phyloP scores from a whole-genome alignment of 139 green algal species.

The Pleodorina starrii region DNA sequence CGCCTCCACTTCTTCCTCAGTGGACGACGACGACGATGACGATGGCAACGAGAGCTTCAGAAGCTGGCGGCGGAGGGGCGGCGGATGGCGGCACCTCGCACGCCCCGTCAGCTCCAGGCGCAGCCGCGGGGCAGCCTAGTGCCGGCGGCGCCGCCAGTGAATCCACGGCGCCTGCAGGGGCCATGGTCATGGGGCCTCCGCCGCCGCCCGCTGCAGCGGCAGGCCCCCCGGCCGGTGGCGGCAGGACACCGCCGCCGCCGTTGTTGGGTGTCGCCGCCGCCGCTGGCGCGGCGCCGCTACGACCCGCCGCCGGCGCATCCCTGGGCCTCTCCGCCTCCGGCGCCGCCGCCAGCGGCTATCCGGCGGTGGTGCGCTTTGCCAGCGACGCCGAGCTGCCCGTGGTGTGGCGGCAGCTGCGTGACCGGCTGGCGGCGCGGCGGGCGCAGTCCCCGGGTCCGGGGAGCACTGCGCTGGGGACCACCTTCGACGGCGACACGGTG shows the following conservation, averaged over 20 bases:
- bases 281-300: too few relatives aligned
- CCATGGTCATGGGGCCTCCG: background rate
- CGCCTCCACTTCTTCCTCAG: too few relatives aligned
- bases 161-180: too few relatives aligned
- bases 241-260: background rate
- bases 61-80: too few relatives aligned
- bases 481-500: slow-evolving; percentile 26
- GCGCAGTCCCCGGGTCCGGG: slow-evolving; percentile 16
- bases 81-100: too few relatives aligned
- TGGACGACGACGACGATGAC: background rate
- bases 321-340: background rate
- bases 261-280: too few relatives aligned
- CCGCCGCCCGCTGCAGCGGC: background rate
- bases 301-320: background rate
- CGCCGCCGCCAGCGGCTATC: background rate
- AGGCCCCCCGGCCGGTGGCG: background rate
- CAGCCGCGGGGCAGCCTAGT: too few relatives aligned
- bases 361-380: slow-evolving; percentile 27
- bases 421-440: background rate
- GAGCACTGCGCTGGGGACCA: slow-evolving; percentile 26
- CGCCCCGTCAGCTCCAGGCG: too few relatives aligned
- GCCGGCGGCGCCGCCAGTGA: too few relatives aligned
- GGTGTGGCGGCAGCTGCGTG: background rate
- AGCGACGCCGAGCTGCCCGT: slow-evolving; percentile 4
- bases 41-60: too few relatives aligned